phyloP scores from a whole-genome alignment of 768 basidiomycete genomes.

The Paxillus ammoniavirescens region DNA sequence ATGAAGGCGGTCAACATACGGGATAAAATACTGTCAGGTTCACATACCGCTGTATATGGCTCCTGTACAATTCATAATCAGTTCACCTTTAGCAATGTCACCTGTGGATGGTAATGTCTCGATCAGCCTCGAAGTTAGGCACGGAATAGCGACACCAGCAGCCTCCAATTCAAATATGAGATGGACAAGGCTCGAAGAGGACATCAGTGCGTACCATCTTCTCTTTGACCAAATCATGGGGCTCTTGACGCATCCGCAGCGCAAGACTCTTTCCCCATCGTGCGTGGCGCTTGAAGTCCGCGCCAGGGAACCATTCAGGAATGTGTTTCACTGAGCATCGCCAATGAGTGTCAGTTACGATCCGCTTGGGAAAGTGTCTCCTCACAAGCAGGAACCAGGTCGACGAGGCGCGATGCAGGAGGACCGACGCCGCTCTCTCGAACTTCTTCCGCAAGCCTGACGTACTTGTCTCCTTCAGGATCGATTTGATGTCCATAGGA shows the following conservation, averaged over 20 bases:
- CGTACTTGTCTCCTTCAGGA: constrained; percentile 32
- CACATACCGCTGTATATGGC: constrained; percentile 2
- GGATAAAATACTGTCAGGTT: background rate
- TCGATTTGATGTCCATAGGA: constrained; percentile 37
- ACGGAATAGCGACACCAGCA: constrained; percentile 30
- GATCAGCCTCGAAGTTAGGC: constrained; percentile 31
- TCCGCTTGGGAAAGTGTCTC: background rate
- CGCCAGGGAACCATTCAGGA: constrained; percentile 29
- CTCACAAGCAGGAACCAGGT: constrained; percentile 8
- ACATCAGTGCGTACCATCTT: background rate
- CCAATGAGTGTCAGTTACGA: background rate
- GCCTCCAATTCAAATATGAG: constrained; percentile 19
- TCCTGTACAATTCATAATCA: constrained; percentile 2
- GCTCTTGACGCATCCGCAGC: constrained; percentile 8
- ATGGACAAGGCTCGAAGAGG: background rate
- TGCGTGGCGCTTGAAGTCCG: constrained; percentile 28
- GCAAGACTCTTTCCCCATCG: constrained; percentile 32
- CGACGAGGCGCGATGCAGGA: background rate
- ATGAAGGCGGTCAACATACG: background rate
- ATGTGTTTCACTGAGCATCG: constrained; percentile 13
- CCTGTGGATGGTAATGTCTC: background rate
- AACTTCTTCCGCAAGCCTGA: constrained; percentile 25
- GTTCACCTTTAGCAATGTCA: background rate
- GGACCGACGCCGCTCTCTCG: constrained; percentile 1
- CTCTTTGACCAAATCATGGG: background rate